Base-by-base conservation (phyloP, 23 red algal species). In the Gracilariopsis chorda region DNA sequence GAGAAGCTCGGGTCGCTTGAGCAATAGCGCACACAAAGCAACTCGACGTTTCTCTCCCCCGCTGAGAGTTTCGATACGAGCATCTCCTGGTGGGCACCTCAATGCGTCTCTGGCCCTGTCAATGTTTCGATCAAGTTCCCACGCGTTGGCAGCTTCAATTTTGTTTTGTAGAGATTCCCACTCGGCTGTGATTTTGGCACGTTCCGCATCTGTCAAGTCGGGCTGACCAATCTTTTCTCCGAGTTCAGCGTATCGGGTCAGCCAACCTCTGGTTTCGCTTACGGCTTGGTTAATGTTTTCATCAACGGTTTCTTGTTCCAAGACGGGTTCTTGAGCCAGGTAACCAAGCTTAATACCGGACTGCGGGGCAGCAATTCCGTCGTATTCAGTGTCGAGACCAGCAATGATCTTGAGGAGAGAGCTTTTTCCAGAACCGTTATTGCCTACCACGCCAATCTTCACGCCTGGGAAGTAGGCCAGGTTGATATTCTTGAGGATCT, bases 391-490 rank as follows among this genome's bases (percentile, higher is more conserved):
- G 55, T 98, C 95, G 33, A 94, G 67, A 19, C 95, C 95, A n/a
- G 91, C 95, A 40, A 98, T 98, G 27, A 98, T 94, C 32, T 82
- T 85, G 9, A 98, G 40, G 25, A 98, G 67, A 72, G 91, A 92
- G 34, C 80, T 90, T 74, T 98, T 98, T 55, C 95, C 95, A 72
- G 74, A 63, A 14, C 95, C 95, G 52, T 98, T 98, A 24, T 74
- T 78, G 2, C 95, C 95, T 0, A 98, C 77, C 17, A 98, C 92
- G 33, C 95, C 95, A 41, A 98, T 98, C 52, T 98, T 98, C 13
- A 88, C 95, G 12, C 95, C 92, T 14, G 95, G 95, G 57, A 98
- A 98, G 86, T 94, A 98, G 1, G 95, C 82, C 6, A 98, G 60
- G 23, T 58, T 86, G 4, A 98, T 94, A 70, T 98, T 92, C 42